Base-by-base conservation (phyloP, 2,329 filamentous ascomycete species). In the Trichoderma koningiopsis region DNA sequence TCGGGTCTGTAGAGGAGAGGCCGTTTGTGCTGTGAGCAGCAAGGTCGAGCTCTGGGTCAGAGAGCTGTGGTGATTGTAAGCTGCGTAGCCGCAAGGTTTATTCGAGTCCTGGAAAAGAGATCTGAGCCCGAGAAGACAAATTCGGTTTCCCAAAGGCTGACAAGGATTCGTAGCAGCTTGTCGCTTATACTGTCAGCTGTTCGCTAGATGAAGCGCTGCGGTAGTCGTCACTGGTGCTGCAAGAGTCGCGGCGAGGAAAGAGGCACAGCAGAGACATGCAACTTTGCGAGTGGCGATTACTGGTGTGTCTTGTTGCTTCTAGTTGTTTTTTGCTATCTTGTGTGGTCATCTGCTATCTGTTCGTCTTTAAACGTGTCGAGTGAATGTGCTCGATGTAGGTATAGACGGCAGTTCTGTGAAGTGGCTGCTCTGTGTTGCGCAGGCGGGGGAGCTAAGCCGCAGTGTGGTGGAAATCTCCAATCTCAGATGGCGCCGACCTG, bases 181-280 rank as follows among this genome's bases (percentile, higher is more conserved):
- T 55, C 35, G 40, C 27, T 27, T 37, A 29, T 43, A 13, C 40
- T 14, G 40, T 33, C 29, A 31, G 19, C n/a, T 31, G 5, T 66
- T 66, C 63, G 55, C 35, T n/a, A 58, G 47, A 33, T 14, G 29
- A 33, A 47, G 16, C n/a, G 62, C 53, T 43, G 24, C 31, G 55
- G n/a, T n/a, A 57, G 63, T 55, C 29, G 33, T 56, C 35, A 22
- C 29, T 64, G 66, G 58, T 16, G 58, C 66, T 68, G 66, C 47
- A 57, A 19, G 22, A 63, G 66, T 55, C 33, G 58, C 66, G 56
- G 62, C 56, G 35, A 29, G 58, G 66, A 62, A 62, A 49, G 66
- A 56, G 58, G 22, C 49, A 56, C 57, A 10, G 35, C 27, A 31
- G 37, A 37, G 29, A 22, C 66, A 63, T 56, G 49, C 58, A 49